Evolutionary conservation across 495 filamentous ascomycete genomes (phyloP), one percentile per base, ranked within the genome.

Genomic region (Penicillium pulvis): DNA sequence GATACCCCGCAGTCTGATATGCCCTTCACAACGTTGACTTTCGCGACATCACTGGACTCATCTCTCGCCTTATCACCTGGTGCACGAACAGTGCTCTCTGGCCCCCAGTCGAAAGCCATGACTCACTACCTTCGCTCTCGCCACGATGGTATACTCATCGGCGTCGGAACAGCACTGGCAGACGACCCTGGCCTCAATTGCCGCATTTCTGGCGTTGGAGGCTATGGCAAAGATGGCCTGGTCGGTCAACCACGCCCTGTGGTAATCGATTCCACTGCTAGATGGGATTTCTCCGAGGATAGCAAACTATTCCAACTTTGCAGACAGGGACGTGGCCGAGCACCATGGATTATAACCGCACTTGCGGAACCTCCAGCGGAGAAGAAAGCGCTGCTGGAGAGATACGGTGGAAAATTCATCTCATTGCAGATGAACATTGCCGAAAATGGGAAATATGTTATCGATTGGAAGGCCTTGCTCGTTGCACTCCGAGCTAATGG

Each of bases 101-200:
- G 92, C 6, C 84, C 87, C 0, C 78, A 86, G 46, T 88, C 91
- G 19, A 97, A 96, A 70, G 86, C 87, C 42, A 92, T 98, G 88
- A 97, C 93, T 10, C 93, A 98, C 69, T 91, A 88, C 67, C 84
- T 98, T 6, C 90, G 93, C 55, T 85, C 85, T 8, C 81, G 80
- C 6, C 93, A 98, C 71, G 85, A 90, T 55, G 91, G 89, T 8
- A 96, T 98, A 59, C 78, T 94, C 17, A 78, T 98, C n/a, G 93
- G 93, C 9, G 88, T 89, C 9, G 88, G 89, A 3, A 98, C 93
- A 6, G 92, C 90, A 24, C 70, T 89, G 11, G 86, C 89, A 6
- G 93, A 98, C 62, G 84, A 98, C 68, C 93, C 93, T 2, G 85
- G 83, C 10, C 77, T 98, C 41, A 96, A 96, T 68, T 91, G 86